Base-by-base conservation (phyloP, 306 rosid species). In the Sophora flavescens region DNA sequence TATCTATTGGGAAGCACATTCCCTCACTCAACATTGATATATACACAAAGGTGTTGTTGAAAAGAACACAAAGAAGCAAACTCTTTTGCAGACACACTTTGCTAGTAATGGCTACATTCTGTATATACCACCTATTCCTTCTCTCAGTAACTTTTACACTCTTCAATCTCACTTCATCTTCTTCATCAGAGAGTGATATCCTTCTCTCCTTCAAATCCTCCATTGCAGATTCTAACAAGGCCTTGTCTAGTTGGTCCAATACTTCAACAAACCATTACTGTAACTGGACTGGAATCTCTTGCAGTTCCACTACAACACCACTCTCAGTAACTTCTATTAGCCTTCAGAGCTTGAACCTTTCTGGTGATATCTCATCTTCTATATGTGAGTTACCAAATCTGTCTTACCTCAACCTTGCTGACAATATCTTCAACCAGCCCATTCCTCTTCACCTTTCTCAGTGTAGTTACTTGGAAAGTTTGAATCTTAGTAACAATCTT, bases 381-480 rank as follows among this genome's bases (percentile, higher is more conserved):
- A 67, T 92, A 6, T 95, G 99, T 65, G 80, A 82, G 57, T 93
- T 95, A 68, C 88, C 76, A 22, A 65, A 77, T 35, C 85, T 95
- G 28, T 78, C 91, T n/a, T 53, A 75, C 63, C 96, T 95, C 53
- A 92, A 90, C 72, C 97, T 95, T 56, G 97, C 99, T 42, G 92
- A 89, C 64, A 95, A 95, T 42, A 63, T 73, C 26, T 92, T 95
- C 77, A 90, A 87, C 86, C 91, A 95, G 30, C 86, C 99, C 56
- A 95, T 95, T n/a, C 99, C 97, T 74, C 99, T 95, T 47, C 97
- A 89, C 39, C 97, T 95, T 70, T 86, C 99, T 50, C 85, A 73
- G 76, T 95, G 99, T 54, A 74, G 78, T 53, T 83, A 89, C 6
- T 78, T 95, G 85, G 81, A 89, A 78, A 88, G 78, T 80, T 78